Evolutionary conservation across 2,329 filamentous ascomycete genomes (phyloP).

Genomic region (Lachnellula cervina): DNA sequence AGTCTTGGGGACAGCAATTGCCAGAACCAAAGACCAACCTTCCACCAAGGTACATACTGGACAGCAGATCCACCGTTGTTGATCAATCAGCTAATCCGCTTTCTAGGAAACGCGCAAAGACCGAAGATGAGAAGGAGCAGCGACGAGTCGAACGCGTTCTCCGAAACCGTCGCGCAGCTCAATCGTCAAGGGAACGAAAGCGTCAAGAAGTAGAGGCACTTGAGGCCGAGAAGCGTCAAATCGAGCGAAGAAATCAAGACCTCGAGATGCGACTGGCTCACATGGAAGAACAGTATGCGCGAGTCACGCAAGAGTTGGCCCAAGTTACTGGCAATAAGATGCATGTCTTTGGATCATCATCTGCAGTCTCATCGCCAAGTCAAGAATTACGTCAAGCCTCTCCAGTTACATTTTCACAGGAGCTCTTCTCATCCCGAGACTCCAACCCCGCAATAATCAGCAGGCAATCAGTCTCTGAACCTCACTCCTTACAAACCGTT

Average conservation of each 20-base stretch:
- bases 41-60: constrained; percentile 66
- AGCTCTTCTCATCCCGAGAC: constrained; percentile 49
- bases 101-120: constrained; percentile 88
- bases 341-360: constrained; percentile 38
- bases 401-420: constrained; percentile 53
- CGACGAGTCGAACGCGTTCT: constrained; percentile 95
- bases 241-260: constrained; percentile 68
- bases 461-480: constrained; percentile 21
- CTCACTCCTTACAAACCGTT: constrained; percentile 45
- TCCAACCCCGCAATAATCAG: constrained; percentile 14
- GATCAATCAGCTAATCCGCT: constrained; percentile 16
- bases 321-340: constrained; percentile 25
- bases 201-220: constrained; percentile 76
- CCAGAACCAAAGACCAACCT: constrained; percentile 96
- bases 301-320: constrained; percentile 25
- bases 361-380: constrained; percentile 40
- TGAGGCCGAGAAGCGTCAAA: constrained; percentile 55
- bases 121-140: constrained; percentile 98
- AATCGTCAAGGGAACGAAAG: constrained; percentile 77
- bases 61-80: not conserved
- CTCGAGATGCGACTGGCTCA: constrained; percentile 56
- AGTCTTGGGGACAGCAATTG: constrained; percentile 97
- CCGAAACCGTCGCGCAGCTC: constrained; percentile 89
- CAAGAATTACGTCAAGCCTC: constrained; percentile 31
- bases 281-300: constrained; percentile 25